Base-by-base conservation (phyloP, 345 rosid species). In the Hibiscus trionum region DNA sequence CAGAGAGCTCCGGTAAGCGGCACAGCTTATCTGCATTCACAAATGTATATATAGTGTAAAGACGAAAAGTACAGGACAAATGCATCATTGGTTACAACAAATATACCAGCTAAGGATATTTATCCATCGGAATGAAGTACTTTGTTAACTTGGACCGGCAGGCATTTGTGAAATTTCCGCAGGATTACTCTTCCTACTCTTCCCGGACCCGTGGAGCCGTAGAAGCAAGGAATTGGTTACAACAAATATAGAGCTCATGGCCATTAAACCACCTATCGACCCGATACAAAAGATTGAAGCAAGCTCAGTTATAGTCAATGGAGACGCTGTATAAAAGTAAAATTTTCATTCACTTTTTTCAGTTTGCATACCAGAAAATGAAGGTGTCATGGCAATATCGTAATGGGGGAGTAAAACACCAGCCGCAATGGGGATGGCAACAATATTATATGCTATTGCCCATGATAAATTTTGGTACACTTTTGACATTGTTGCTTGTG, bases 311-410 rank as follows among this genome's bases (percentile, higher is more conserved):
- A 29, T 47, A 7, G 11, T 21, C 55, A 24, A 66, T 1, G 53
- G 72, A 74, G 70, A 74, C 6, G 15, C 35, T 53, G 42, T 16
- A 27, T 35, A 24, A 6, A 5, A 21, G 1, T 2, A 0, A 24
- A 3, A 56, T 15, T 53, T 59, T 14, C 60, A 4, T 44, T 14
- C 39, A 11, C 4, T 0, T 12, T 39, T 15, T 26, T 12, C 35
- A 33, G 24, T 71, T 39, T 17, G 61, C 80, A 76, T 44, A 87
- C 97, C 97, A n/a, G 97, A 91, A 24, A 94, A 81, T 64, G 96
- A 90, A 37, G 98, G 96, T 60, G 97, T 91, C 97, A 88, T 88
- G 73, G 96, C 96, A 73, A 91, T 82, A 79, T 91, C 91, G 72
- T 75, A 90, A 8, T 85, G 87, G 65, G 98, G 96, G 80, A 91